These are phyloP conservation scores for Chrysoporthe austroafricana DNA, from an alignment of 2,329 filamentous ascomycete genomes.

Conservation along the genomic window DNA sequence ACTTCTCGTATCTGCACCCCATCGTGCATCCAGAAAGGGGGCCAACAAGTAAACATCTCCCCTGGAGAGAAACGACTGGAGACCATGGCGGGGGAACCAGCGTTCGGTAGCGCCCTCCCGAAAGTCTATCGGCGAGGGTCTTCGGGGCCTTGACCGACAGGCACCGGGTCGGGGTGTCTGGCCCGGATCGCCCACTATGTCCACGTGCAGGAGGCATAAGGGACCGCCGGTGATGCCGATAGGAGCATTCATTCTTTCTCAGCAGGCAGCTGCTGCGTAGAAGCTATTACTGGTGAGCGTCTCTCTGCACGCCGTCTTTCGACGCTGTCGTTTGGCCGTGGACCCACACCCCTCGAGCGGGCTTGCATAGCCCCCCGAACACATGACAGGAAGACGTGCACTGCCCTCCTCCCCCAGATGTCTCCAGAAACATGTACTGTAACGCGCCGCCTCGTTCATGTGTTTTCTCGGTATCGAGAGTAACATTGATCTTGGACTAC, in stretches of 20 bases:
- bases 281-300: background rate
- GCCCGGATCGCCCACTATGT: background rate
- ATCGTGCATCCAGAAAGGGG: background rate
- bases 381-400: background rate
- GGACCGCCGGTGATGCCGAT: background rate
- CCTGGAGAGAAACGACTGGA: background rate
- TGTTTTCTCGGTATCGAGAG: background rate
- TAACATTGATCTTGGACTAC: background rate
- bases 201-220: background rate
- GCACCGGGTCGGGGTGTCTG: background rate
- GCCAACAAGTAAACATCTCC: background rate
- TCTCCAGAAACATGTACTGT: background rate
- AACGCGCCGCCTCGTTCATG: background rate
- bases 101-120: background rate
- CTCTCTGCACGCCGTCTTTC: background rate
- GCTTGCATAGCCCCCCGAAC: background rate
- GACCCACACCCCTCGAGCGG: background rate
- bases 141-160: background rate
- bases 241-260: background rate
- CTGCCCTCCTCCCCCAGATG: background rate
- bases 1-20: background rate
- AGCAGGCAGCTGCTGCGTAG: background rate
- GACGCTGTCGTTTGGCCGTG: background rate
- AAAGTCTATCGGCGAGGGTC: background rate
- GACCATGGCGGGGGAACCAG: background rate